A percentile compares a stretch with the other conserved stretches of the same genome.
phyloP scores from a whole-genome alignment of 2,329 filamentous ascomycete species.

The Sporothrix brasiliensis region DNA sequence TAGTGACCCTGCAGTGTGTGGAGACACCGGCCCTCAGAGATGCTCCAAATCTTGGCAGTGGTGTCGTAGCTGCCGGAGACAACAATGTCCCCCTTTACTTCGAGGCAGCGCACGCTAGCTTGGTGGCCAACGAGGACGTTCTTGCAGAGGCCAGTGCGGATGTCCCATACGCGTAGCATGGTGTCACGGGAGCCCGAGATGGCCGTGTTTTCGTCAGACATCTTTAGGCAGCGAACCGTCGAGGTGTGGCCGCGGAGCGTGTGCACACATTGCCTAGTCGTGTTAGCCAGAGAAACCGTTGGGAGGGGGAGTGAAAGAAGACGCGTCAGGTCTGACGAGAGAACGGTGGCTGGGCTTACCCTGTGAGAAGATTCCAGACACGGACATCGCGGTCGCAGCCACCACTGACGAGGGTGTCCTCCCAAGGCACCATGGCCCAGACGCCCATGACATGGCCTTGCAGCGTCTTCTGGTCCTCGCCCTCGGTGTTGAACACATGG shows the following conservation, averaged over 20 bases:
- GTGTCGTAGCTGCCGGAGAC: conserved; percentile 99
- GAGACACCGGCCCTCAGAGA: conserved; percentile 89
- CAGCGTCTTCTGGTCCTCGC: conserved; percentile 82
- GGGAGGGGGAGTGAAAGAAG: neutral
- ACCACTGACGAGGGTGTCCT: conserved; percentile 90
- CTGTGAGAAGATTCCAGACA: conserved; percentile 94
- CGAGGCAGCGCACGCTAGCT: conserved; percentile 90
- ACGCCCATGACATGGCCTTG: conserved; percentile 98
- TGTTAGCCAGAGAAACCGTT: conserved; percentile 39
- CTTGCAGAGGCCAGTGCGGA: conserved; percentile 81
- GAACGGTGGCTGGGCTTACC: conserved; percentile 59
- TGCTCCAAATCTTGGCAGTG: conserved; percentile 95
- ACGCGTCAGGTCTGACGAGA: neutral
- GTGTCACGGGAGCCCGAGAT: conserved; percentile 97
- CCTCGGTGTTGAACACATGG: conserved; percentile 93
- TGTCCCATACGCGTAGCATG: conserved; percentile 92
- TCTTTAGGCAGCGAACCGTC: conserved; percentile 94
- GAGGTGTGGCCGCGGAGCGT: conserved; percentile 93
- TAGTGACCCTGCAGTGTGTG: conserved; percentile 92
- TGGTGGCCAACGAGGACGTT: conserved; percentile 94
- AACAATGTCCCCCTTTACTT: conserved; percentile 93
- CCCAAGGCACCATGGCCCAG: conserved; percentile 99
- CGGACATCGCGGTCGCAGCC: conserved; percentile 95
- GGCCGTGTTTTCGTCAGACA: conserved; percentile 90
- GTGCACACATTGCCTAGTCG: conserved; percentile 68